Base-by-base conservation (phyloP, 148 eudicot genomes). In the Chenopodium quinoa region DNA sequence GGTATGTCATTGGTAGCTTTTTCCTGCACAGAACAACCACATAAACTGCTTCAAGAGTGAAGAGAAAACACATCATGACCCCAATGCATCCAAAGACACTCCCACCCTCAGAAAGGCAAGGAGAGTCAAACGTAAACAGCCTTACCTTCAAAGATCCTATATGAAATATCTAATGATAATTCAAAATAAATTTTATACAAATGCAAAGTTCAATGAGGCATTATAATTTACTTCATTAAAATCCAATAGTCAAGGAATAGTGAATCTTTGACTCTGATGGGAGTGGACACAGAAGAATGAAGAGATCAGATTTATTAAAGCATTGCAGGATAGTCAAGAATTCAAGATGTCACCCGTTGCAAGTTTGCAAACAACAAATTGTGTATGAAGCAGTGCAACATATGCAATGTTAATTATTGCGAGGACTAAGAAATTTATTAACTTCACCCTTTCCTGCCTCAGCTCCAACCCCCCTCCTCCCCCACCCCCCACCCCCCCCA, bases 1-100 rank as follows among this genome's bases (percentile, higher is more conserved):
- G 98, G 99, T 79, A 87, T 78, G 68, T 92, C 94, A 76, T 89
- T 93, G 62, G 88, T 88, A 64, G 88, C 83, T 80, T 85, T 89
- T 83, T 91, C 93, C 99, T 95, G 88, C 86, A 86, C 60, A 47
- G 19, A 71, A 52, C 44, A 85, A 75, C 4, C 60, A 48, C 50
- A 47, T 58, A 77, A 71, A 75, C 25, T 58, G 78, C 86, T 79
- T 70, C 79, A 84, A 27, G 64, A 78, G n/a, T 74, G 70, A n/a
- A 70, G 54, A 81, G 25, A 72, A 0, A 72, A 46, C 52, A 72
- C 54, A 46, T 7, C 27, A 22, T 62, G 25, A 62, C 23, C 66
- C 23, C 7, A 46, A 71, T 20, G n/a, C 19, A 48, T 8, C 56
- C 11, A 72, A 40, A 46, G 29, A 22, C 22, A 71, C 12, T 40